phyloP scores from a whole-genome alignment of 345 rosid species.

The Salix caprea region DNA sequence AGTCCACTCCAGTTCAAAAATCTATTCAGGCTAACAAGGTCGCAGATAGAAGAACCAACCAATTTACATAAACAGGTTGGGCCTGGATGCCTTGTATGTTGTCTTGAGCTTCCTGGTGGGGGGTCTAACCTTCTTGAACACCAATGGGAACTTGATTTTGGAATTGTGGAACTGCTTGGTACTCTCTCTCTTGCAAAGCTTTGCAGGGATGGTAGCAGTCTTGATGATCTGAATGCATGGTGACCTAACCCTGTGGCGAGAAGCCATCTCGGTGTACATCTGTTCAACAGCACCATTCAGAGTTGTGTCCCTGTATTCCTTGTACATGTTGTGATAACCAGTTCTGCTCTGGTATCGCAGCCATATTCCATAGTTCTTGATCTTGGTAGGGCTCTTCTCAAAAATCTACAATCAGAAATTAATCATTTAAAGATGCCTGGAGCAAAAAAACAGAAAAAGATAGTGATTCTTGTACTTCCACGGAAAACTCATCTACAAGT shows the following conservation, averaged over 20 bases:
- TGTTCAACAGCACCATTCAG: conserved; percentile 59
- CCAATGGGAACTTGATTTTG: conserved; percentile 61
- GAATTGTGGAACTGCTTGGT: conserved; percentile 58
- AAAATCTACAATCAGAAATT: conserved; percentile 33
- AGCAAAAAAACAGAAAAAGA: neutral
- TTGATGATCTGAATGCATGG: conserved; percentile 66
- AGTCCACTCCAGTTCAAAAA: neutral
- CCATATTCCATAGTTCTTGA: conserved; percentile 62
- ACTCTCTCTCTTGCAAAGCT: conserved; percentile 66
- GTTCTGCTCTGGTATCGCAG: conserved; percentile 54
- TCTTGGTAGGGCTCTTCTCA: conserved; percentile 57
- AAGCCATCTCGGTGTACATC: conserved; percentile 64
- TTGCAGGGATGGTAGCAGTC: conserved; percentile 55
- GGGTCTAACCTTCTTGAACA: conserved; percentile 59
- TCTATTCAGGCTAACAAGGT: neutral
- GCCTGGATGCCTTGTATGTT: conserved; percentile 63
- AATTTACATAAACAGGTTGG: conserved; percentile 53
- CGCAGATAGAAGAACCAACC: neutral
- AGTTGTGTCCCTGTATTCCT: conserved; percentile 54
- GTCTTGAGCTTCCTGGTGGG: conserved; percentile 59
- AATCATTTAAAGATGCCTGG: neutral
- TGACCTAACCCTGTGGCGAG: conserved; percentile 59
- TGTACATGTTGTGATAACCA: conserved; percentile 67
- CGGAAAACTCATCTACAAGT: neutral
- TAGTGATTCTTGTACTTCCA: neutral